Evolutionary conservation across 139 green algal genomes (phyloP), one percentile per base, ranked within the genome.

Genomic region (Chlamydomonas sp.): DNA sequence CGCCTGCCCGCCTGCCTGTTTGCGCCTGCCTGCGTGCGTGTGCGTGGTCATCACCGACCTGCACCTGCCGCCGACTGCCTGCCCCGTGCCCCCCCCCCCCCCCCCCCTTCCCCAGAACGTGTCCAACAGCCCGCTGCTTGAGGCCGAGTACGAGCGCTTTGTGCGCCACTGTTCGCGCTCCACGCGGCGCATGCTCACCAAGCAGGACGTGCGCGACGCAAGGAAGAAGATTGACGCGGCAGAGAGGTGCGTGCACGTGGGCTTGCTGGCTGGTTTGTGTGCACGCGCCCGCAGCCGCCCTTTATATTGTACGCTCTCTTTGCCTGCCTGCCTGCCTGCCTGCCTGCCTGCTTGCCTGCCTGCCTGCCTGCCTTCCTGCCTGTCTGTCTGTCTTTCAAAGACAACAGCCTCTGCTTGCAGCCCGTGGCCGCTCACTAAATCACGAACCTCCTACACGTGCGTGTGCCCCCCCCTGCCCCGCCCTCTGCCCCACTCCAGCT

Each of bases 81-180:
- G 20, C 43, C 13, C 43, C 20, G 16, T 54, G 13, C 20, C 43
- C 20, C 43, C 43, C 22, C 54, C 54, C 16, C 54, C 22, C 13
- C 54, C 20, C 54, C 54, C 54, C 54, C 29, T 63, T 28, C 54
- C 31, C 16, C 26, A 68, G 54, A 64, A 64, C 26, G 54, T 64
- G 54, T 36, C 24, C 54, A 64, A 64, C 26, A 36, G 24, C 24
- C 54, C 54, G 16, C 34, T 64, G 24, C 54, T 36, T 10, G 54
- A 64, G 8, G 54, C 16, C 8, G 54, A 64, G 54, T 26, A 36
- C 6, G 54, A 64, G 54, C 30, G 54, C 8, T 64, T 36, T 64
- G 24, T 36, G 8, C 54, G 54, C 24, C 54, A 64, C 16, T 64
- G 54, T 20, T 22, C 30, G 54, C 22, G 54, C 22, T 30, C 54